Evolutionary conservation across 176 grass and related monocot genomes (phyloP), one percentile per base, ranked within the genome.

Genomic region (Paspalum notatum): DNA sequence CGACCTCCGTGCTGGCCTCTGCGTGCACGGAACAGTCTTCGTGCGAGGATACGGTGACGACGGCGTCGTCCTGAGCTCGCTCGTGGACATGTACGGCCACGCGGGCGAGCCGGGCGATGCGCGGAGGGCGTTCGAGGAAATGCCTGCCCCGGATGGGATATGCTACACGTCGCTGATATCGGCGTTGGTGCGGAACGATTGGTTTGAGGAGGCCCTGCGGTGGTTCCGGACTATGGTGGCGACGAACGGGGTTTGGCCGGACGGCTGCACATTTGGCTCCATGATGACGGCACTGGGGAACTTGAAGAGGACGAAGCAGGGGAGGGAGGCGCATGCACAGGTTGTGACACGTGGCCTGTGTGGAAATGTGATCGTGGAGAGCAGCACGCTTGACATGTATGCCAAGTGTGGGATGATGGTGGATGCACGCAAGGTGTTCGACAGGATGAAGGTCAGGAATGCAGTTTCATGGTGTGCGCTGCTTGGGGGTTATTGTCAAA

Each of bases 111-210:
- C 83, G 10, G 72, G 74, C 1, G 87, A 90, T 5, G 95, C 90
- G 55, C 68, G 66, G 74, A 89, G 46, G 44, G 72, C 70, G 77
- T 97, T 94, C 61, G 87, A 87, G 25, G 92, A 92, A 92, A 89
- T 94, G 85, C 24, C 52, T n/a, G 64, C 87, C 24, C 91, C 89
- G 21, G 92, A 94, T 9, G 68, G 85, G 46, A 89, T 97, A 24
- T 92, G 95, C 77, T 94, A 91, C 85, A 97, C 92, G 40, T 94
- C 90, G 2, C 18, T 97, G 63, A 83, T 94, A 85, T 97, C 95
- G 0, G 89, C 86, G 0, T 92, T 94, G 26, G 87, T 89, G 41
- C 63, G 91, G 57, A 97, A 94, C 41, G 70, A 92, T 54, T 75
- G 82, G 80, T 97, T 80, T 37, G 5, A 82, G 62, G 87, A 94